phyloP scores from a whole-genome alignment of 2,329 filamentous ascomycete genomes.

The Talaromyces funiculosus region DNA sequence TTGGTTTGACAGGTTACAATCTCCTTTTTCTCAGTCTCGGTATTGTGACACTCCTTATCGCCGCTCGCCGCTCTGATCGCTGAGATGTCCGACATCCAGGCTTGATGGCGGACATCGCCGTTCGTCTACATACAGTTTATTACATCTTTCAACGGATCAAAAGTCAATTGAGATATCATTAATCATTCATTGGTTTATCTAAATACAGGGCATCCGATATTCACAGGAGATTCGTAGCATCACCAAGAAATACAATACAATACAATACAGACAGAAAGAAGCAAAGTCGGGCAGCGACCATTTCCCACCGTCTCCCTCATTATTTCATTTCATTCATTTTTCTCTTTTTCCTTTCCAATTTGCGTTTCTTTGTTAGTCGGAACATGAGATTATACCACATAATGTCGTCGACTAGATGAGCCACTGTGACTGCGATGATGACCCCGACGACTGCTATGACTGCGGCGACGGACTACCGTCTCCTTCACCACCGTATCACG shows the following conservation, averaged over 20 bases:
- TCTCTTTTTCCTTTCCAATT: background rate
- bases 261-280: background rate
- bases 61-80: background rate
- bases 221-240: conserved; percentile 8
- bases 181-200: background rate
- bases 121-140: background rate
- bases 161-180: background rate
- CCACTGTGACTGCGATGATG: conserved; percentile 18
- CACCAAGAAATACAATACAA: background rate
- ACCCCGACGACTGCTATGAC: conserved; percentile 32
- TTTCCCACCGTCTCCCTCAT: background rate
- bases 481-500: conserved; percentile 35
- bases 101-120: conserved; percentile 1
- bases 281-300: background rate
- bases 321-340: background rate
- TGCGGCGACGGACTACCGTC: conserved; percentile 30
- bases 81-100: background rate
- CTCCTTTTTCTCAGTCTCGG: background rate
- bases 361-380: background rate
- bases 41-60: background rate
- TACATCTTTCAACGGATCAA: background rate
- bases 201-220: conserved; percentile 8
- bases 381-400: conserved; percentile 13
- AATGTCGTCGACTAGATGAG: conserved; percentile 15
- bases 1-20: too few relatives aligned